Evolutionary conservation across 1,284 basidiomycete species (phyloP).

Genomic region (Gomphus sp.): DNA sequence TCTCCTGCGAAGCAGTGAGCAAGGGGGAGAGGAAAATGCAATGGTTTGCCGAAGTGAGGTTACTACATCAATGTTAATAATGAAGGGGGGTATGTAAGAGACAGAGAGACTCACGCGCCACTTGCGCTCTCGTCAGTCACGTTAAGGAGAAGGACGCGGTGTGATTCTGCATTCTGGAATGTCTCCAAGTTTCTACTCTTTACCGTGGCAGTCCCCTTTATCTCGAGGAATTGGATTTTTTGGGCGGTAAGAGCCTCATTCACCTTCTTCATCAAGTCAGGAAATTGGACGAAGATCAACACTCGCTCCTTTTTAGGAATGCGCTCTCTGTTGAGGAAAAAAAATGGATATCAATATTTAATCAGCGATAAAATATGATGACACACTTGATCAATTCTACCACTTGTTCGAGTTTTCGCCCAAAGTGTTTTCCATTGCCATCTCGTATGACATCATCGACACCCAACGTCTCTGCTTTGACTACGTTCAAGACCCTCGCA

Average conservation of each 20-base stretch:
- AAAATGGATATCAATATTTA: constrained; percentile 8
- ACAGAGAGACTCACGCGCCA: constrained; percentile 42
- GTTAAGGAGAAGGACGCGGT: constrained; percentile 78
- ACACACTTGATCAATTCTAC: constrained; percentile 75
- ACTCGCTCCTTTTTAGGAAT: constrained; percentile 75
- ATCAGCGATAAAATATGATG: not conserved
- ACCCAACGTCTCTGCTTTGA: constrained; percentile 75
- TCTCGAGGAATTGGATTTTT: constrained; percentile 70
- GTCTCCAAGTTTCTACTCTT: constrained; percentile 76
- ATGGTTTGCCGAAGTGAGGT: constrained; percentile 89
- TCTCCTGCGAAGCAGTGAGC: constrained; percentile 67
- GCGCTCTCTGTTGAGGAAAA: constrained; percentile 37
- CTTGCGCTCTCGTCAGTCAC: constrained; percentile 93
- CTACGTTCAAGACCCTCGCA: constrained; percentile 70
- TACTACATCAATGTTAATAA: constrained; percentile 25
- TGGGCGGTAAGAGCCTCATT: constrained; percentile 70
- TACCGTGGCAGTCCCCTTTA: constrained; percentile 68
- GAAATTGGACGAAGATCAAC: constrained; percentile 91
- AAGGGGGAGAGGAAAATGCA: constrained; percentile 92
- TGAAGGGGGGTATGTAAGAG: not conserved
- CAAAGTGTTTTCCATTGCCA: constrained; percentile 72
- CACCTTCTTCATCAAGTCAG: constrained; percentile 86
- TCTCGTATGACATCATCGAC: constrained; percentile 71
- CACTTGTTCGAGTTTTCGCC: constrained; percentile 82
- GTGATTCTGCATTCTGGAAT: constrained; percentile 65